These are phyloP conservation scores for Spirogloea muscicola DNA, from an alignment of 139 green algal genomes.

Conservation along the genomic window DNA sequence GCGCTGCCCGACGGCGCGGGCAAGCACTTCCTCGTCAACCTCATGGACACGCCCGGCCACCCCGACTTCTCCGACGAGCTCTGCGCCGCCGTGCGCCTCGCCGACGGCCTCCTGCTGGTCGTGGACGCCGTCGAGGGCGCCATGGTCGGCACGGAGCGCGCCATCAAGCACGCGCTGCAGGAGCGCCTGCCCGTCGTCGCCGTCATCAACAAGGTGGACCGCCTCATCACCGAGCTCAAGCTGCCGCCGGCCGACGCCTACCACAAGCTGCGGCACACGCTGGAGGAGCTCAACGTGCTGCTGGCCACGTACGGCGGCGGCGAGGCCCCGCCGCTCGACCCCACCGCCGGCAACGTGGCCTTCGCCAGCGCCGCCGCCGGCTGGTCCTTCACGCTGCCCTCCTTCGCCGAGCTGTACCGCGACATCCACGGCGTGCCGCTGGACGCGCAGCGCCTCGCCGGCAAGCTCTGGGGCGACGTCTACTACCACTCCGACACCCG, in stretches of 20 bases:
- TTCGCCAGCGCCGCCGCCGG: slow-evolving; percentile 65
- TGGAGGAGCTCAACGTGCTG: slow-evolving; percentile 81
- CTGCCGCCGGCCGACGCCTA: slow-evolving; percentile 95
- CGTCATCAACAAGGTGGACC: slow-evolving; percentile 90
- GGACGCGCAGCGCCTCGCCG: slow-evolving; percentile 61
- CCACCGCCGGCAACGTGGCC: slow-evolving; percentile 80
- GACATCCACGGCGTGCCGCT: slow-evolving; percentile 57
- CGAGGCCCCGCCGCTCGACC: slow-evolving; percentile 53
- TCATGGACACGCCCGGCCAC: slow-evolving; percentile 90
- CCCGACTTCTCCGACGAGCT: slow-evolving; percentile 98
- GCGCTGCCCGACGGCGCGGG: slow-evolving; percentile 73
- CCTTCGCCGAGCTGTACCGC: slow-evolving; percentile 80
- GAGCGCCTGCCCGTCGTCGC: slow-evolving; percentile 81
- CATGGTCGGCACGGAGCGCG: slow-evolving; percentile 79
- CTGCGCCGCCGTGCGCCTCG: slow-evolving; percentile 43
- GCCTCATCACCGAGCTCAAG: slow-evolving; percentile 96
- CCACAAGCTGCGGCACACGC: slow-evolving; percentile 92
- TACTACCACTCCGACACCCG: slow-evolving; percentile 79
- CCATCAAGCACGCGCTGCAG: slow-evolving; percentile 74
- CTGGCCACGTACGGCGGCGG: background rate
- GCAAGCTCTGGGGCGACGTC: slow-evolving; percentile 89
- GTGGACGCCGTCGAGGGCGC: slow-evolving; percentile 95
- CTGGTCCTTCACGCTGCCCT: slow-evolving; percentile 90
- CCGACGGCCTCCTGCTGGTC: slow-evolving; percentile 56
- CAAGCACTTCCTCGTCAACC: slow-evolving; percentile 84